Conservation (phyloP, 2,329 filamentous ascomycete species). For the Botrytis porri region DNA sequence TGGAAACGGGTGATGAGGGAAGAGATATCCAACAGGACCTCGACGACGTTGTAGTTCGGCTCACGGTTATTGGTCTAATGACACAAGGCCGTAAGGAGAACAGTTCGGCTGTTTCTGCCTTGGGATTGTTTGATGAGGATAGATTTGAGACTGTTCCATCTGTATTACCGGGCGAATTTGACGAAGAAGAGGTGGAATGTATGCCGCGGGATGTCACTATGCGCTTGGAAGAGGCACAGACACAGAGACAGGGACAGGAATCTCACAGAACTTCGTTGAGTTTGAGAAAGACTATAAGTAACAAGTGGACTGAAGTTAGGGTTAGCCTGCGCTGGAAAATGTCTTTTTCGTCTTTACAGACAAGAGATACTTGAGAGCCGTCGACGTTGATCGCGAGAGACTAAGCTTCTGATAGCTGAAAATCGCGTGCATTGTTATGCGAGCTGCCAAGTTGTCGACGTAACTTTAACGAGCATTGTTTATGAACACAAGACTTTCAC, state of each 20-base stretch:
- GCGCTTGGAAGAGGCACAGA: background rate
- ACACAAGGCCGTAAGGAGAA: background rate
- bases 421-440: background rate
- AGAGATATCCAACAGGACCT: background rate
- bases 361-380: background rate
- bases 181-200: background rate
- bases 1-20: background rate
- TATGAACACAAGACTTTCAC: background rate
- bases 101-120: background rate
- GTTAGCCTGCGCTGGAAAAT: background rate
- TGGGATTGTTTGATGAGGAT: background rate
- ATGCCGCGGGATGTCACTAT: background rate
- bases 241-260: background rate
- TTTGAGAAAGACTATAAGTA: background rate
- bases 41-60: background rate
- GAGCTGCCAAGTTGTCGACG: background rate
- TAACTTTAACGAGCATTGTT: background rate
- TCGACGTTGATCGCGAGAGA: background rate
- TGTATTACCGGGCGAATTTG: background rate
- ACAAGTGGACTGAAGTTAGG: background rate
- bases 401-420: background rate
- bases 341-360: background rate
- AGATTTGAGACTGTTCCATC: background rate
- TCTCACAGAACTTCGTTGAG: background rate
- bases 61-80: background rate